Evolutionary conservation across 75 land plant species (phyloP).

Genomic region (Picea sitchensis): DNA sequence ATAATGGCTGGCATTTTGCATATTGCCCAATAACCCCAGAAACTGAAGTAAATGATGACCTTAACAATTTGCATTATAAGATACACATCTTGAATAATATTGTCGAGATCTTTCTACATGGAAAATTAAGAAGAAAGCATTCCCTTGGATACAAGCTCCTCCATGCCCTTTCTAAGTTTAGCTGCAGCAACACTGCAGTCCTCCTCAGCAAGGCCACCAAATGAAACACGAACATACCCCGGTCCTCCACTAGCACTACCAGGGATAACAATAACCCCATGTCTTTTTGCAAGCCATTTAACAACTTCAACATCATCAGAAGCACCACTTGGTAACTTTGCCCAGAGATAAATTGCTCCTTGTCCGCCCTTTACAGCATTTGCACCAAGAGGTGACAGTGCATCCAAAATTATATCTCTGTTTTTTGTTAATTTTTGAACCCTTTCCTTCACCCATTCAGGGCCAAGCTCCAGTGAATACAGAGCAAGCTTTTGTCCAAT

Average conservation of each 20-base stretch:
- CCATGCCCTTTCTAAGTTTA: conserved; percentile 69
- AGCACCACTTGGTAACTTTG: conserved; percentile 68
- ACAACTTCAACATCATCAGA: conserved; percentile 74
- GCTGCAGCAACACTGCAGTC: conserved; percentile 55
- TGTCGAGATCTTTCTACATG: background rate
- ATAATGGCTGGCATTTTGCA: background rate
- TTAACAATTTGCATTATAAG: too few relatives aligned
- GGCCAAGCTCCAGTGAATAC: conserved; percentile 61
- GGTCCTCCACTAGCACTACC: conserved; percentile 88
- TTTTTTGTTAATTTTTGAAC: conserved; percentile 62
- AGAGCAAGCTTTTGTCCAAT: conserved; percentile 85
- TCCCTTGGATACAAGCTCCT: conserved; percentile 76
- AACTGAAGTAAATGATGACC: background rate
- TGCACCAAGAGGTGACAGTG: conserved; percentile 75
- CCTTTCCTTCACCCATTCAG: conserved; percentile 75
- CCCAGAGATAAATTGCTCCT: conserved; percentile 97
- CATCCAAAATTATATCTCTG: conserved; percentile 49
- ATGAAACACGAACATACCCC: conserved; percentile 79
- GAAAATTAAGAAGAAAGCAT: conserved; percentile 36
- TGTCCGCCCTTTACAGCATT: conserved; percentile 86
- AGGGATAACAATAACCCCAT: conserved; percentile 72
- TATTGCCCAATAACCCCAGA: background rate
- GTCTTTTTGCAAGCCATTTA: conserved; percentile 70
- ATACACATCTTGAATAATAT: too few relatives aligned
- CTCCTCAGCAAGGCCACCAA: conserved; percentile 72